Base-by-base conservation (phyloP, 225 moss, liverwort and hornwort genomes). In the Physcomitrium patens region DNA sequence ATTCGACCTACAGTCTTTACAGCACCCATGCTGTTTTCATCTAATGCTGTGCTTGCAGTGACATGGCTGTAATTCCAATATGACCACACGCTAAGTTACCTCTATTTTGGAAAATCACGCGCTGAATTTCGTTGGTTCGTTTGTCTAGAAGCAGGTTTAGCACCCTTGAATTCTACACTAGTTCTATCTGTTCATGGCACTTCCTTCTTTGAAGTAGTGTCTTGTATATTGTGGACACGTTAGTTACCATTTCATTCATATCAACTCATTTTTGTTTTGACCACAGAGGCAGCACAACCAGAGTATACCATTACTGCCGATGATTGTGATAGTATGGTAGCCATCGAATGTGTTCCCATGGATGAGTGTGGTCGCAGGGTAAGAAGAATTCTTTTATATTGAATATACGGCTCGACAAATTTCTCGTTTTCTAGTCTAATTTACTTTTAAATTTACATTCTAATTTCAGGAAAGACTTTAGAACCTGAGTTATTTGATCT, bases 231-330 rank as follows among this genome's bases (percentile, higher is more conserved):
- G 37, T 45, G 5, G 46, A 20, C 45, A 17, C 1, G 3, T 51
- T 50, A 50, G 24, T 67, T 22, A 10, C 50, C 76, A 41, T 48
- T 57, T 68, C 3, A n/a, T 68, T 68, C 22, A 60, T 47, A 31
- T 27, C 23, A 27, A 24, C 47, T 15, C 63, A 47, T 45, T 12
- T 48, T 67, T 23, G 1, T 59, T 12, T 67, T 31, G 27, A 51
- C 27, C 51, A 78, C 77, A 93, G 93, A 88, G 71, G 93, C 93
- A 45, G 89, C 93, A 42, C 93, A 94, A 72, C 93, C 93, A 43
- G 91, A 94, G 82, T 94, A 91, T 56, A 91, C 89, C 14, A 86
- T 94, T 53, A 94, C 91, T 51, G 93, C 93, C 56, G 91, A 94
- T 65, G 93, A 94, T 74, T 84, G 80, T 86, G 85, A 94, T 26